Conservation (phyloP, 225 moss, liverwort and hornwort genomes). For the Asterella californica region DNA sequence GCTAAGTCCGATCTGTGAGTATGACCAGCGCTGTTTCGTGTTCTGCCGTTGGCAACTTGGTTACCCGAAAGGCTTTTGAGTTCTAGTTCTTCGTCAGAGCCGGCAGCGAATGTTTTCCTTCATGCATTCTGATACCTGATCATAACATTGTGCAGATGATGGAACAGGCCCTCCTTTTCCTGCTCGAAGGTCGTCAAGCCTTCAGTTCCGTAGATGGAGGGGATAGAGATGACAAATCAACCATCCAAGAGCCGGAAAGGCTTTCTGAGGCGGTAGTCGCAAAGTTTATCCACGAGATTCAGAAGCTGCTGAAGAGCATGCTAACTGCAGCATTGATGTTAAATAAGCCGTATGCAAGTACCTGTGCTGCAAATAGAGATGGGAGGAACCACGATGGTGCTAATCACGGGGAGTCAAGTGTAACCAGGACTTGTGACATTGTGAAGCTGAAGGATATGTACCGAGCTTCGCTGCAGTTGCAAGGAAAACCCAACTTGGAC, state of each 20-base stretch:
- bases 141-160: constrained; percentile 39
- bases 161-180: constrained; percentile 69
- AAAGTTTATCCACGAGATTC: constrained; percentile 58
- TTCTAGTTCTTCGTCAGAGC: neutral
- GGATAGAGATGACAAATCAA: neutral
- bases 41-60: neutral
- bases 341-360: constrained; percentile 31
- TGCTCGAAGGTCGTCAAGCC: constrained; percentile 67
- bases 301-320: constrained; percentile 69
- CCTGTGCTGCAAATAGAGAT: constrained; percentile 32
- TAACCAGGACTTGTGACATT: constrained; percentile 45
- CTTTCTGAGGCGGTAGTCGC: constrained; percentile 36
- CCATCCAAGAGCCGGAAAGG: neutral
- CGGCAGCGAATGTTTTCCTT: neutral
- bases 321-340: constrained; percentile 56
- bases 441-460: constrained; percentile 68
- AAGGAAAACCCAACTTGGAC: constrained; percentile 23
- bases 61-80: neutral
- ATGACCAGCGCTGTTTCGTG: neutral
- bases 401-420: constrained; percentile 37
- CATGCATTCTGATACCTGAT: neutral
- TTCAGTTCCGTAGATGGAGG: constrained; percentile 15
- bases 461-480: constrained; percentile 46
- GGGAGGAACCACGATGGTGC: constrained; percentile 39
- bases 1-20: neutral